A percentile compares a stretch with the other conserved stretches of the same genome.
Conservation (phyloP, 345 rosid species). For the Lagerstroemia speciosa region DNA sequence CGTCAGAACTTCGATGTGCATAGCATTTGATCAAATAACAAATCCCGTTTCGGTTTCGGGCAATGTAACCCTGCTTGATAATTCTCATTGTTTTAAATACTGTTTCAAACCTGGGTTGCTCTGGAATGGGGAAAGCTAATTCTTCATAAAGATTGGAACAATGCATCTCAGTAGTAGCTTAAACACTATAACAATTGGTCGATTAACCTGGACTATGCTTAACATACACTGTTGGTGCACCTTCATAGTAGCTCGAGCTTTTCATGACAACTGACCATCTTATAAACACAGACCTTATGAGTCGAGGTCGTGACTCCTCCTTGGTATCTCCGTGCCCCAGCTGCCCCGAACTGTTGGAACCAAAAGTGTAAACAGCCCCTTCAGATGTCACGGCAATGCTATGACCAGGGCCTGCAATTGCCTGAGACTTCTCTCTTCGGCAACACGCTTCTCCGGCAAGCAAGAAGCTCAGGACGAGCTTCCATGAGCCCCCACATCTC, state of each 20-base stretch:
- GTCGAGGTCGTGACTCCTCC: conserved; percentile 79
- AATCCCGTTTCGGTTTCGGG: neutral
- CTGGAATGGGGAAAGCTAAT: neutral
- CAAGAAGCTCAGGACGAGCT: conserved; percentile 72
- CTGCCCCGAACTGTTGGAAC: conserved; percentile 79
- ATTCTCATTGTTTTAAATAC: neutral
- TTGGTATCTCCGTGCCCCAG: conserved; percentile 81
- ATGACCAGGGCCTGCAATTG: conserved; percentile 95
- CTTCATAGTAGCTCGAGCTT: neutral
- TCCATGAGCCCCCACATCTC: conserved; percentile 93
- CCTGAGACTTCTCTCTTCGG: conserved; percentile 92
- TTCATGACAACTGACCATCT: neutral
- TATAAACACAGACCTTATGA: conserved; percentile 60
- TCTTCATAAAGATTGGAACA: neutral
- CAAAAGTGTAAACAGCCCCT: conserved; percentile 77
- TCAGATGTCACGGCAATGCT: conserved; percentile 75
- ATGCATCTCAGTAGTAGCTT: neutral
- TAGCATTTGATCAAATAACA: neutral
- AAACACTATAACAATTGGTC: neutral
- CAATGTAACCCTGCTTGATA: neutral
- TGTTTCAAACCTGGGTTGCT: neutral
- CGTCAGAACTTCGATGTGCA: too few relatives aligned
- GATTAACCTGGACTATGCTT: neutral
- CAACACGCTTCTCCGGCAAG: conserved; percentile 75
- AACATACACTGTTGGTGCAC: neutral